Conservation (phyloP, 345 rosid species). For the Xanthoceras sorbifolium region DNA sequence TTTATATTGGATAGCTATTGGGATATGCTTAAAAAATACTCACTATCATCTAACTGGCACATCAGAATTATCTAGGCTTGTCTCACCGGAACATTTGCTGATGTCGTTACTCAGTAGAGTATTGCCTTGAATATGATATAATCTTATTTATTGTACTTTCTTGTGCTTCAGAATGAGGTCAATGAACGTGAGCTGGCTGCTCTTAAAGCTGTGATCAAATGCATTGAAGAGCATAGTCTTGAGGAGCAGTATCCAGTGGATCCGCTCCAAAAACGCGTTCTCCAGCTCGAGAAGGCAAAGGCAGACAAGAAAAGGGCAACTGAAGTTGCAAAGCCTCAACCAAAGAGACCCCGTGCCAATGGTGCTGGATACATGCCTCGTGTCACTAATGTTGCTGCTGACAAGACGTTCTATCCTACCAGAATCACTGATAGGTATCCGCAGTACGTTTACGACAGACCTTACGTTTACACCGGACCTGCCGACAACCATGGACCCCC, state of each 20-base stretch:
- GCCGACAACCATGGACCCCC: constrained; percentile 59
- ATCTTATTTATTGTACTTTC: constrained; percentile 7
- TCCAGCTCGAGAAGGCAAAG: constrained; percentile 91
- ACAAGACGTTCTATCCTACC: constrained; percentile 60
- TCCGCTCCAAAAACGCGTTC: constrained; percentile 65
- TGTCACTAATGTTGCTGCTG: constrained; percentile 43
- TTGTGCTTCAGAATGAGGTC: constrained; percentile 63
- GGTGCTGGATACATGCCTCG: constrained; percentile 67
- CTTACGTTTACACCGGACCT: constrained; percentile 61
- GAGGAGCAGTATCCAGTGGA: constrained; percentile 80
- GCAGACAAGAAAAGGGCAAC: constrained; percentile 87
- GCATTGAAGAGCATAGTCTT: constrained; percentile 95
- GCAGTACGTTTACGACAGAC: constrained; percentile 78
- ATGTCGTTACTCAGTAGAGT: neutral
- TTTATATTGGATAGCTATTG: neutral
- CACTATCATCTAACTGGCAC: neutral
- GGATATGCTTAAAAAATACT: neutral
- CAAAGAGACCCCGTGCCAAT: constrained; percentile 86
- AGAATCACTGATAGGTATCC: constrained; percentile 76
- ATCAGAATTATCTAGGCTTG: too few relatives aligned
- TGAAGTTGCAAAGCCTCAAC: constrained; percentile 85
- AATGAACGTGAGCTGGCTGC: constrained; percentile 83
- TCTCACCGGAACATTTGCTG: neutral
- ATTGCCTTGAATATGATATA: neutral
- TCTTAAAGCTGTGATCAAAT: constrained; percentile 79